A percentile compares a stretch with the other conserved stretches of the same genome.
Conservation (phyloP, 1,284 basidiomycete species). For the Apiotrichum veenhuisii region DNA sequence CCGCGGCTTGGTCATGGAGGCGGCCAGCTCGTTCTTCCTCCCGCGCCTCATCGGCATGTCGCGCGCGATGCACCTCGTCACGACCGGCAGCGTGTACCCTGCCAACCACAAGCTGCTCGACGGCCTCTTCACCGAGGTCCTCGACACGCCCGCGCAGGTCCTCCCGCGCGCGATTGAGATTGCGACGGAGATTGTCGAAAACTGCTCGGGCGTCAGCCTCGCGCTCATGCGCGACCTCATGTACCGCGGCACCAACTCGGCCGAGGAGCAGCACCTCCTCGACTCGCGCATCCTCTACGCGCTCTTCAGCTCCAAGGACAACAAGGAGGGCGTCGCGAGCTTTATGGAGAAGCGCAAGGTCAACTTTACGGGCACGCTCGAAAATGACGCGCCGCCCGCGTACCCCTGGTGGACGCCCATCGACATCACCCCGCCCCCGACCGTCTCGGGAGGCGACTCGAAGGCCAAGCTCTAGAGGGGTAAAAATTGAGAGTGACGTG, state of each 20-base stretch:
- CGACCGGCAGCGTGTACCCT: slow-evolving; percentile 13
- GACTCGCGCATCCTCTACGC: slow-evolving; percentile 15
- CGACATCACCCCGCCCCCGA: not conserved
- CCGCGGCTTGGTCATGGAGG: slow-evolving; percentile 21
- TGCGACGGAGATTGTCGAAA: slow-evolving; percentile 10
- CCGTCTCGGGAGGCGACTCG: not conserved
- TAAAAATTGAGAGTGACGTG: no score
- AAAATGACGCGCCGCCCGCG: slow-evolving; percentile 5
- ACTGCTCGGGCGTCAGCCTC: slow-evolving; percentile 8
- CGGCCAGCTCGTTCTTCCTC: slow-evolving; percentile 18
- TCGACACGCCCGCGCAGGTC: slow-evolving; percentile 10
- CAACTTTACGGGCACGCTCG: slow-evolving; percentile 15
- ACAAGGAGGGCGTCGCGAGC: slow-evolving; percentile 19
- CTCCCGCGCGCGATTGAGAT: slow-evolving; percentile 16
- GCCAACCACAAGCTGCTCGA: slow-evolving; percentile 8
- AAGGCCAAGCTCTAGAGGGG: slow-evolving; percentile 2
- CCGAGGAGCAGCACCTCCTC: slow-evolving; percentile 23
- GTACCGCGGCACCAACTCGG: slow-evolving; percentile 7
- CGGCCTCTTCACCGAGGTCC: slow-evolving; percentile 17
- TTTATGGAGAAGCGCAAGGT: slow-evolving; percentile 18
- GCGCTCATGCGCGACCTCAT: slow-evolving; percentile 16
- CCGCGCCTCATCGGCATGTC: slow-evolving; percentile 13
- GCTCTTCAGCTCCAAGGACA: slow-evolving; percentile 9
- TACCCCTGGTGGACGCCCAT: slow-evolving; percentile 18
- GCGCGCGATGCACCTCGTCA: slow-evolving; percentile 9